phyloP scores from a whole-genome alignment of 1,139 yeast genomes.

The Zygosaccharomyces pseudobailii region DNA sequence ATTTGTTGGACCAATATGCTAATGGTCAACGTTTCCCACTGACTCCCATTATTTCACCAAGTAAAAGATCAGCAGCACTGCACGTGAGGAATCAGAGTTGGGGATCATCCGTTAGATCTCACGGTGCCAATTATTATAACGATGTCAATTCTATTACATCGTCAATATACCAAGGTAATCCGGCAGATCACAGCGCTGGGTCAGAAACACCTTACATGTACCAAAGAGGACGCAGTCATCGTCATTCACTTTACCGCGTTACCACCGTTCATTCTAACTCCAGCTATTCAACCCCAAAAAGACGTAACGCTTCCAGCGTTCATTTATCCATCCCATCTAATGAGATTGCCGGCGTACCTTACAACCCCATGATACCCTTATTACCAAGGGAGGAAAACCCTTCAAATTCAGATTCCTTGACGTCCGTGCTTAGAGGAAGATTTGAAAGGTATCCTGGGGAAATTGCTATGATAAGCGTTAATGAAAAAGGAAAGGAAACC shows the following conservation, averaged over 20 bases:
- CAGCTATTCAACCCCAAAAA: constrained; percentile 13
- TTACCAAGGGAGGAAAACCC: constrained; percentile 49
- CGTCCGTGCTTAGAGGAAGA: constrained; percentile 67
- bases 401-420: constrained; percentile 51
- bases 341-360: constrained; percentile 15
- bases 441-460: constrained; percentile 63
- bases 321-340: constrained; percentile 24
- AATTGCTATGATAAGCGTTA: constrained; percentile 68
- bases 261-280: constrained; percentile 28
- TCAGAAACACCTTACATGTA: constrained; percentile 1
- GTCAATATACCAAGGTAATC: constrained; percentile 6
- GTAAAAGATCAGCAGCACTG: constrained; percentile 5
- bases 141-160: constrained; percentile 9
- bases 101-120: constrained; percentile 20
- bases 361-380: constrained; percentile 49
- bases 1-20: constrained; percentile 36
- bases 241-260: constrained; percentile 29
- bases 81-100: constrained; percentile 16
- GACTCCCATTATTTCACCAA: constrained; percentile 13
- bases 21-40: constrained; percentile 8
- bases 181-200: constrained; percentile 1
- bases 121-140: constrained; percentile 10
- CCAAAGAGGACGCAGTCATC: constrained; percentile 5
- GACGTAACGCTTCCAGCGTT: constrained; percentile 19
- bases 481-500: constrained; percentile 75